Evolutionary conservation across 345 rosid genomes (phyloP).

Genomic region (Hypericum perforatum): DNA sequence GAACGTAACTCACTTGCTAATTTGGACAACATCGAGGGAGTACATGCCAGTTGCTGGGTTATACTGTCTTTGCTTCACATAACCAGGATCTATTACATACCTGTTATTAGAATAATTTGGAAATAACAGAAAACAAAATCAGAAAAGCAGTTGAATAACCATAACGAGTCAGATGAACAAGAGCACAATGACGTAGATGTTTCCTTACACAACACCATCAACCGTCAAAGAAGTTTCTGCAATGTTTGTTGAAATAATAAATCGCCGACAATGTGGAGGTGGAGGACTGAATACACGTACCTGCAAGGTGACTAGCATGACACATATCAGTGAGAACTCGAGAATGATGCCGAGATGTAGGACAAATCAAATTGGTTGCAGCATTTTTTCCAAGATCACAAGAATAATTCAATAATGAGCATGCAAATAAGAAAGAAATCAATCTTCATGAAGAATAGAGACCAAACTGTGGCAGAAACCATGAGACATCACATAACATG

Average conservation of each 20-base stretch:
- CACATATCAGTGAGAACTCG: too few species aligned
- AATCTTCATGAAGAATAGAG: too few species aligned
- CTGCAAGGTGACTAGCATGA: conserved; percentile 28
- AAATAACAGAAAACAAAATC: conserved; percentile 11
- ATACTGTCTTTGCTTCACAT: conserved; percentile 92
- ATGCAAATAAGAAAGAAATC: too few species aligned
- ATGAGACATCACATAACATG: too few species aligned
- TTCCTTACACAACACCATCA: conserved; percentile 96
- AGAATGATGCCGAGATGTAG: too few species aligned
- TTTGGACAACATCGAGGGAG: conserved; percentile 87
- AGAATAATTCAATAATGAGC: too few species aligned
- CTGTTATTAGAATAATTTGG: conserved; percentile 33
- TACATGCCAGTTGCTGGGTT: conserved; percentile 93
- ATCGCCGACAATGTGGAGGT: conserved; percentile 90
- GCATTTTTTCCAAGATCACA: too few species aligned
- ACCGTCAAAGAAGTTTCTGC: conserved; percentile 98
- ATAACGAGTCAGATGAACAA: conserved; percentile 14
- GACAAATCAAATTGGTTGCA: too few species aligned
- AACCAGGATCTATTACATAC: conserved; percentile 91
- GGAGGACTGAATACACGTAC: conserved; percentile 89
- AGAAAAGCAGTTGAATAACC: background rate
- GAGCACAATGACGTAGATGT: conserved; percentile 18
- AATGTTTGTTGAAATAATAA: conserved; percentile 88
- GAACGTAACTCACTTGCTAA: conserved; percentile 73
- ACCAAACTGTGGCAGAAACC: too few species aligned